phyloP scores from a whole-genome alignment of 1,284 basidiomycete genomes.

The Pholiota adiposa region DNA sequence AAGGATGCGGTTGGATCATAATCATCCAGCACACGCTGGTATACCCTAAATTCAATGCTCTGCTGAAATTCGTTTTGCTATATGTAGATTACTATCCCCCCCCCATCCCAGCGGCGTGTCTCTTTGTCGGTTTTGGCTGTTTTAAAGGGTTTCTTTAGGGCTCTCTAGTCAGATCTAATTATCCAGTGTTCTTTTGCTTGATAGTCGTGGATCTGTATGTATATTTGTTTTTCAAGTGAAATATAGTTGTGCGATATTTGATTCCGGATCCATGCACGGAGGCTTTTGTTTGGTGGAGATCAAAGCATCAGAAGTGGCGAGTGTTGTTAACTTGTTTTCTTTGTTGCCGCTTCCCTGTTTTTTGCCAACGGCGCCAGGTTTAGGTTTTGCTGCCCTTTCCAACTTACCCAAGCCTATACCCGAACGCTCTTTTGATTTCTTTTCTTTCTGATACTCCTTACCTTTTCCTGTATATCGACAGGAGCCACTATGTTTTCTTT shows the following conservation, averaged over 20 bases:
- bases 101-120: conserved; percentile 24
- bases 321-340: conserved; percentile 14
- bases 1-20: conserved; percentile 57
- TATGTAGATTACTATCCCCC: conserved; percentile 41
- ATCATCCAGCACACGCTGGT: conserved; percentile 37
- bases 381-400: conserved; percentile 8
- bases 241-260: conserved; percentile 19
- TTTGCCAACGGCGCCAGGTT: conserved; percentile 17
- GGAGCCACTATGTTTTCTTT: conserved; percentile 67
- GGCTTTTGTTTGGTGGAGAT: conserved; percentile 15
- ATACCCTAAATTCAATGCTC: conserved; percentile 42
- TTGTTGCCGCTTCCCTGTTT: conserved; percentile 22
- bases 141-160: conserved; percentile 34
- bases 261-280: conserved; percentile 10
- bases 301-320: conserved; percentile 11
- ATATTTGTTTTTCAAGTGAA: conserved; percentile 27
- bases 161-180: conserved; percentile 33
- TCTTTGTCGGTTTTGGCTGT: conserved; percentile 29
- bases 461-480: conserved; percentile 14
- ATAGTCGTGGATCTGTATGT: conserved; percentile 40
- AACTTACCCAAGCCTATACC: conserved; percentile 12
- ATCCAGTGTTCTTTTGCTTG: conserved; percentile 15
- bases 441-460: conserved; percentile 15
- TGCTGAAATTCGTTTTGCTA: conserved; percentile 29
- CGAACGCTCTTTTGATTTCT: conserved; percentile 23